Evolutionary conservation across 2,329 filamentous ascomycete species (phyloP), one percentile per base, ranked within the genome.

Genomic region (Xylaria hypoxylon): DNA sequence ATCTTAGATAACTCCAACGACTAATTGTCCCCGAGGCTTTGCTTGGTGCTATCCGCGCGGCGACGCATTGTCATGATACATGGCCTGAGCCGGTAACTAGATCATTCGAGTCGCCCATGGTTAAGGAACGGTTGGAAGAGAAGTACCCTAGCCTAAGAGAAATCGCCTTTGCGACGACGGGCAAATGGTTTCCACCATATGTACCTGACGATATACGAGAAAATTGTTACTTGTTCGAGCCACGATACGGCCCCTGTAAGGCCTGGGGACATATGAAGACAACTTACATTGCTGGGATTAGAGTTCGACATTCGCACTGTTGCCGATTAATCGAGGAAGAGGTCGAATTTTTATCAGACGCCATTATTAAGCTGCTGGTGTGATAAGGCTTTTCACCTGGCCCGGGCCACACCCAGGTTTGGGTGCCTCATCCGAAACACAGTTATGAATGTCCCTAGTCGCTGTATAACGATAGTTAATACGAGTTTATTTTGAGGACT

Each of bases 241-340:
- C 7, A 42, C 11, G 10, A 2, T 7, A 3, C 3, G 24, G 52
- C 13, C 2, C 10, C 3, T 26, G 4, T 17, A 35, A 17, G 24
- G 31, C 15, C n/a, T 56, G 19, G 51, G 52, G 51, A 2, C 40
- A 64, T 35, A 53, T 59, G 56, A 59, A 48, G 50, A 59, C 33
- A 1, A 33, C 56, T 13, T 53, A 53, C 38, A 22, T 59, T 19
- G 33, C 48, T 26, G n/a, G 48, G 55, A 40, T 59, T 15, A 40
- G 28, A 19, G 24, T 59, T 26, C 55, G 42, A 8, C 50, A 59
- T 55, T 55, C 55, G 33, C 28, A 31, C 17, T 38, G 35, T 44
- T 50, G 31, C n/a, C 44, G 44, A 15, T 24, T 52, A 19, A 51
- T 22, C 24, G 7, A 57, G 26, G 2, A 35, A n/a, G 52, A 56